A percentile compares a stretch with the other conserved stretches of the same genome.
Evolutionary conservation across 2,329 filamentous ascomycete genomes (phyloP).

Genomic region (Colletotrichum gloeosporioides): DNA sequence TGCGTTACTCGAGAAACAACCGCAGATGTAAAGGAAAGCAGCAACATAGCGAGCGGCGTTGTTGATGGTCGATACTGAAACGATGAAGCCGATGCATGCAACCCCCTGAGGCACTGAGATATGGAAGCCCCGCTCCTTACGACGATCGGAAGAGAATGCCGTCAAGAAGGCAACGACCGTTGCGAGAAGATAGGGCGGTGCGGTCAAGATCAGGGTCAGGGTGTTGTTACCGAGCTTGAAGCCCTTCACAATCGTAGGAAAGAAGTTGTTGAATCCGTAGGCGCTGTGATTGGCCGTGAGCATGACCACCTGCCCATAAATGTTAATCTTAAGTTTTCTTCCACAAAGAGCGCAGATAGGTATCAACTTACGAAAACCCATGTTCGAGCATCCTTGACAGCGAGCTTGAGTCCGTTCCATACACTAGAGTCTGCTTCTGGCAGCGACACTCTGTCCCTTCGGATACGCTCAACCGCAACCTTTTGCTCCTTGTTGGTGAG

Average conservation of each 20-base stretch:
- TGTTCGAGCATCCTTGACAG: conserved; percentile 25
- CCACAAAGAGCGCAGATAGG: not conserved
- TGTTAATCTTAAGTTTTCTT: not conserved
- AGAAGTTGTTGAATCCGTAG: conserved; percentile 30
- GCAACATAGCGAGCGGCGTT: conserved; percentile 56
- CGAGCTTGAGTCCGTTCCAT: conserved; percentile 24
- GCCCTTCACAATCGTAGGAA: conserved; percentile 37
- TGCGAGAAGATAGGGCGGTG: conserved; percentile 28
- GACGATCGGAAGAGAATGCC: conserved; percentile 21
- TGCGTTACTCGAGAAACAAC: conserved; percentile 28
- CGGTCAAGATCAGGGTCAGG: conserved; percentile 33
- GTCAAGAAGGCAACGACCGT: conserved; percentile 17
- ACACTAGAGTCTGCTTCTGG: conserved; percentile 11
- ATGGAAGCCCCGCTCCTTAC: conserved; percentile 25
- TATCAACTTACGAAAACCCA: conserved; percentile 26
- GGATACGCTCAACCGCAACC: conserved; percentile 19
- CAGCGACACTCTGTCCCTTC: conserved; percentile 25
- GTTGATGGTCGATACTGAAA: conserved; percentile 60
- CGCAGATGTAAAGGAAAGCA: conserved; percentile 33
- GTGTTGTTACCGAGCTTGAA: conserved; percentile 26
- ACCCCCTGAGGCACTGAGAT: conserved; percentile 32
- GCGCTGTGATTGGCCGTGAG: conserved; percentile 26
- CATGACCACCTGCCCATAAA: not conserved
- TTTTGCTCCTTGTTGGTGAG: not conserved
- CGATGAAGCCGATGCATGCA: conserved; percentile 61